A percentile compares a stretch with the other conserved stretches of the same genome.
Evolutionary conservation across 2,329 filamentous ascomycete genomes (phyloP).

Genomic region (Metarhizium brunneum): DNA sequence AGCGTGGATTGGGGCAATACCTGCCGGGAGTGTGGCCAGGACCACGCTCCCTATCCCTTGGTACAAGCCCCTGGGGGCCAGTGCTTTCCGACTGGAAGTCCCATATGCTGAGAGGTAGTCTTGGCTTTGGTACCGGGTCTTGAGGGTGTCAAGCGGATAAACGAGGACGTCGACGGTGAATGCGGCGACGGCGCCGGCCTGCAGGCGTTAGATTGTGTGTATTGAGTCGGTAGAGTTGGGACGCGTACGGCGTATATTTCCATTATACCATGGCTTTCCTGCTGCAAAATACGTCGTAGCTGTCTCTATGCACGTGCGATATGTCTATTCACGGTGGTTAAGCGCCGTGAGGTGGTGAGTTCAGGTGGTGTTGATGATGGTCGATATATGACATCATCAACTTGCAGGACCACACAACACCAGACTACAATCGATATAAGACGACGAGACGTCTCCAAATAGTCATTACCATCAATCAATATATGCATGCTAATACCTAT

Average conservation of each 20-base stretch:
- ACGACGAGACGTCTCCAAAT: background rate
- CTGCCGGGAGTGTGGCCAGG: conserved; percentile 79
- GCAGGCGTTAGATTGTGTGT: background rate
- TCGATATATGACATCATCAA: background rate
- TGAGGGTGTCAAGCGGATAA: conserved; percentile 83
- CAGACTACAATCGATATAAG: background rate
- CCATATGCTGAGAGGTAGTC: conserved; percentile 62
- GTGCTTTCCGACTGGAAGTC: conserved; percentile 42
- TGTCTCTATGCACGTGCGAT: background rate
- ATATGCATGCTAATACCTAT: background rate
- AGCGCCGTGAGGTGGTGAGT: background rate
- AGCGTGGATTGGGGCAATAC: conserved; percentile 28
- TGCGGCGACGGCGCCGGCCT: conserved; percentile 80
- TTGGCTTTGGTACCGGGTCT: conserved; percentile 74
- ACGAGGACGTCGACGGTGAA: conserved; percentile 79
- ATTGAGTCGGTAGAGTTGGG: background rate
- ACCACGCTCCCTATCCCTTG: conserved; percentile 82
- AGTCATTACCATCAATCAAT: background rate
- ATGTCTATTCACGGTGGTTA: background rate
- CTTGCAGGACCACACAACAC: background rate
- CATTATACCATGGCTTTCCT: conserved; percentile 6
- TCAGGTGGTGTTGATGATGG: background rate
- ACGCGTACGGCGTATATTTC: conserved; percentile 24
- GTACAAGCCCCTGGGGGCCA: conserved; percentile 64
- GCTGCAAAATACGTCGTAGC: background rate